Evolutionary conservation across 306 rosid genomes (phyloP), one percentile per base, ranked within the genome.

Genomic region (Cucurbita moschata): DNA sequence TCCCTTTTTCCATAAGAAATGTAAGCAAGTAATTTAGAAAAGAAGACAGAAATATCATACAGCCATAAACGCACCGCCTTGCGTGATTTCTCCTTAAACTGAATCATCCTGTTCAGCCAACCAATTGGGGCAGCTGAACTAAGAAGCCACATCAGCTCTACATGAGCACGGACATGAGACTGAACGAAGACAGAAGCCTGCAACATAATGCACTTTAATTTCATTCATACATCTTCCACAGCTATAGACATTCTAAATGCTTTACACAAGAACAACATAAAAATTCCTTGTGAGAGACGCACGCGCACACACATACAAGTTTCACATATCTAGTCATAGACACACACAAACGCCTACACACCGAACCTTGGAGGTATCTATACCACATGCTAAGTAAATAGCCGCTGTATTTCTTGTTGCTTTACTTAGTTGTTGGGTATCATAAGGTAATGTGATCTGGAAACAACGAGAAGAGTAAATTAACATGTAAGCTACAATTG

Each of bases 111-210:
- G 80, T 90, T 84, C 57, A 94, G 86, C 98, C 98, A 87, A 71
- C 98, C 95, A 75, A 94, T 89, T 66, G 98, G 98, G 18, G 97
- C 82, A 23, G 86, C 84, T 75, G 96, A 87, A 80, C 97, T 90
- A 63, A 94, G 83, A 43, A 94, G 76, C 98, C 98, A 94, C 98
- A 94, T 90, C 85, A 94, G 76, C 78, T 94, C 98, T 38, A 80
- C 95, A 84, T 94, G 98, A 53, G 97, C 97, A 69, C 87, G 96
- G 61, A 94, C 98, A 82, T 90, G 98, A 78, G 98, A 94, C 86
- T 94, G 98, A 51, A 86, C 97, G 77, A 94, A 94, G 58, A 94
- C 92, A 76, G 97, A 90, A 47, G 97, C 98, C 98, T 93, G 83
- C 75, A 75, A 18, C 5, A 63, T 6, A 62, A 35, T 43, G 51